phyloP scores from a whole-genome alignment of 2,329 filamentous ascomycete species.

The Rachicladosporium sp. region DNA sequence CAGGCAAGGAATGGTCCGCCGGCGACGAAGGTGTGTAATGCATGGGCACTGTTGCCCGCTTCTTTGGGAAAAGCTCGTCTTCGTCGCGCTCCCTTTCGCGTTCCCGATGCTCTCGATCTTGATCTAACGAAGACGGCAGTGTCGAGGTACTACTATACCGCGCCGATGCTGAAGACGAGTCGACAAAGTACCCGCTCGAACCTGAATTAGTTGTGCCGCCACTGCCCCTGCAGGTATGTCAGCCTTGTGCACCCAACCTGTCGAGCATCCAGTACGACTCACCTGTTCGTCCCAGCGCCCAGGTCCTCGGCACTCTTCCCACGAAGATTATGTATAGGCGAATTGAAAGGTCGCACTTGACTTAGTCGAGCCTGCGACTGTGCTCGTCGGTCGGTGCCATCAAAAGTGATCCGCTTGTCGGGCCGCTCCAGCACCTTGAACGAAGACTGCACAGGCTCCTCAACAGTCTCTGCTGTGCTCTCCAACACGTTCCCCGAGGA shows the following conservation, averaged over 20 bases:
- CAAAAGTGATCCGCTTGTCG: slow-evolving; percentile 28
- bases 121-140: slow-evolving; percentile 38
- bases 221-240: slow-evolving; percentile 31
- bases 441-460: slow-evolving; percentile 24
- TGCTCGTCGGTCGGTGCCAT: slow-evolving; percentile 9
- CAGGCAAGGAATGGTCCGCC: slow-evolving; percentile 19
- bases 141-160: slow-evolving; percentile 45
- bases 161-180: slow-evolving; percentile 31
- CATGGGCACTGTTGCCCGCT: slow-evolving; percentile 27
- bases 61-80: slow-evolving; percentile 24
- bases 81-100: slow-evolving; percentile 22
- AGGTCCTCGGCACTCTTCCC: slow-evolving; percentile 24
- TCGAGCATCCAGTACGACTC: slow-evolving; percentile 5
- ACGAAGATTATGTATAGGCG: slow-evolving; percentile 21
- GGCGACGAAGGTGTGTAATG: slow-evolving; percentile 30
- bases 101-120: slow-evolving; percentile 19
- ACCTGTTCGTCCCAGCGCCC: slow-evolving; percentile 21
- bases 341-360: slow-evolving; percentile 22
- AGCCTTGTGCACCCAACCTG: slow-evolving; percentile 16
- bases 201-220: slow-evolving; percentile 36
- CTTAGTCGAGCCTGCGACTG: slow-evolving; percentile 14
- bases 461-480: slow-evolving; percentile 6
- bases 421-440: slow-evolving; percentile 44
- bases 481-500: slow-evolving; percentile 42
- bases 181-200: slow-evolving; percentile 30